These are phyloP conservation scores for Phytophthora kernoviae DNA, from an alignment of 352 stramenopile genomes.

Conservation along the genomic window DNA sequence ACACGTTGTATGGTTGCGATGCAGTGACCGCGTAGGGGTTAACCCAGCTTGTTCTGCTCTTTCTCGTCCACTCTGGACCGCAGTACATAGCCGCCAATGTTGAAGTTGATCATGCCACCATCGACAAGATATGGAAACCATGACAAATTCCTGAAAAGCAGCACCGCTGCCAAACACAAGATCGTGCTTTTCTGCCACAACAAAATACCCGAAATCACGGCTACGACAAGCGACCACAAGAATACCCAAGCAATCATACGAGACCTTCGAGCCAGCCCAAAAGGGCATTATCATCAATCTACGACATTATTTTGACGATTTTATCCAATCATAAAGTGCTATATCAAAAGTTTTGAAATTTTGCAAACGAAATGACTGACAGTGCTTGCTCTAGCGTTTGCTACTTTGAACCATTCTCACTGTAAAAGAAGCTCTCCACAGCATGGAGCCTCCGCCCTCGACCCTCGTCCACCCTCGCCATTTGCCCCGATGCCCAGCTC, in stretches of 20 bases:
- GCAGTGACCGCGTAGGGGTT: conserved; percentile 18
- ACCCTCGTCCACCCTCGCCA: no score
- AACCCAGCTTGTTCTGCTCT: conserved; percentile 18
- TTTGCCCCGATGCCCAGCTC: conserved; percentile 4
- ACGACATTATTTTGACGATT: conserved; percentile 10
- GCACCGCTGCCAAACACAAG: conserved; percentile 5
- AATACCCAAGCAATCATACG: no score
- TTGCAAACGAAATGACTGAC: neutral
- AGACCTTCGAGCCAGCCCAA: no score
- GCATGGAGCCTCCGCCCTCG: neutral
- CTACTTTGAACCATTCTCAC: no score
- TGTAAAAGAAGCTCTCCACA: neutral
- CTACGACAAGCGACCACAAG: no score
- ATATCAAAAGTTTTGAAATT: no score
- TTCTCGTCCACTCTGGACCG: conserved; percentile 21
- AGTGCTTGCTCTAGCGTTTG: neutral
- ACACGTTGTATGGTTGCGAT: conserved; percentile 10
- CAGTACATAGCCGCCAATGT: conserved; percentile 21
- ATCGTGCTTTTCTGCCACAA: neutral
- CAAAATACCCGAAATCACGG: neutral
- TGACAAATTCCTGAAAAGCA: conserved; percentile 17
- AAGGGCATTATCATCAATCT: no score
- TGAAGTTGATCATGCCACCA: conserved; percentile 23
- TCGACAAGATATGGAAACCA: neutral
- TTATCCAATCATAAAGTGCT: conserved; percentile 9